Percentiles rank a stretch among this genome's conserved stretches.
phyloP scores from a whole-genome alignment of 768 basidiomycete genomes.

The Boletus bicolor region DNA sequence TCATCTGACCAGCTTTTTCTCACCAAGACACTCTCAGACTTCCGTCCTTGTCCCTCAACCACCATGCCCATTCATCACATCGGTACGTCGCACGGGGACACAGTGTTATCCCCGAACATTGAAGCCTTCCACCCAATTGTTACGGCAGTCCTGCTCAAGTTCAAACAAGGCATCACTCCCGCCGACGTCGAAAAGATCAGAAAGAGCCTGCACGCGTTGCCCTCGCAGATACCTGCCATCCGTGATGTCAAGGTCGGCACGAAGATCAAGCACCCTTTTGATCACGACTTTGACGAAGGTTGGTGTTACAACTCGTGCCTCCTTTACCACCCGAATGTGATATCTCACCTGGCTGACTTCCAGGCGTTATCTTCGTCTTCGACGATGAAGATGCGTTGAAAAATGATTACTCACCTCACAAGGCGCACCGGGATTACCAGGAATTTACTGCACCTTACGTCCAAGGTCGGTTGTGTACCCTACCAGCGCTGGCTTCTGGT shows the following conservation, averaged over 20 bases:
- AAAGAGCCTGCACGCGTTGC: slow-evolving; percentile 3
- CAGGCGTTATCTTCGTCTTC: slow-evolving; percentile 26
- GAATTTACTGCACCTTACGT: slow-evolving; percentile 5
- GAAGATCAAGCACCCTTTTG: slow-evolving; percentile 17
- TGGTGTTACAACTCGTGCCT: background rate
- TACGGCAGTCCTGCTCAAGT: slow-evolving; percentile 22
- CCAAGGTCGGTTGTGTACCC: slow-evolving; percentile 13
- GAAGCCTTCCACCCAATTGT: background rate
- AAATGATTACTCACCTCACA: slow-evolving; percentile 12
- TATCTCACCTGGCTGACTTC: background rate
- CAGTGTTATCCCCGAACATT: background rate
- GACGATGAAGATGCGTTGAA: slow-evolving; percentile 13
- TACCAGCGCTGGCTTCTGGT: background rate
- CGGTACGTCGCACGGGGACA: slow-evolving; percentile 11
- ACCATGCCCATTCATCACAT: slow-evolving; percentile 22
- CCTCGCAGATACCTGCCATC: slow-evolving; percentile 21
- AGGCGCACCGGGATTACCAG: slow-evolving; percentile 13
- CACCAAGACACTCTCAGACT: background rate
- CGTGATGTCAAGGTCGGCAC: slow-evolving; percentile 8
- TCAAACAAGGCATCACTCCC: slow-evolving; percentile 14
- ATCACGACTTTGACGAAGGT: slow-evolving; percentile 27
- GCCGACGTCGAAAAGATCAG: slow-evolving; percentile 7
- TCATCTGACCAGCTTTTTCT: background rate
- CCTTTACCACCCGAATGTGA: background rate
- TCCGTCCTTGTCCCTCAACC: background rate